Base-by-base conservation (phyloP, 306 rosid genomes). In the Sphenostylis stenocarpa region DNA sequence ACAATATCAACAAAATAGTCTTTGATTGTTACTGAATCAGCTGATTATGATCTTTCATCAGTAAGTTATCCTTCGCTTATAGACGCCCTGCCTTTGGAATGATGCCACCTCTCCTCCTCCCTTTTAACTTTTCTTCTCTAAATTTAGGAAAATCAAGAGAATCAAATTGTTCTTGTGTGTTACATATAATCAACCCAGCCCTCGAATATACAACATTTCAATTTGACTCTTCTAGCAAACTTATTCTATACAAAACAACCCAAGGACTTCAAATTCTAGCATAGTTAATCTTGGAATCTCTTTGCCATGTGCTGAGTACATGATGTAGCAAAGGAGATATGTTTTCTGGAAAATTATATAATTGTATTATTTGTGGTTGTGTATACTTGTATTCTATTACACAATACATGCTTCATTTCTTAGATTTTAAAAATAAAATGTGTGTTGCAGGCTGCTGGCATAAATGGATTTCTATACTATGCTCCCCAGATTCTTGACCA, bases 391-490 rank as follows among this genome's bases (percentile, higher is more conserved):
- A 56, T 56, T 56, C 36, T 23, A 24, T 23, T 23, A 11, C 34
- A 23, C 60, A 20, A 15, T 21, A 53, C 28, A 10, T 15, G 16
- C 1, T 55, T 60, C 28, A 43, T 24, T 44, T 23, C 12, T 21
- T 10, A 2, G 45, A 55, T 71, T 67, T 75, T 47, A 4, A 57
- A 64, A 56, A 1, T 21, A 21, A 39, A 60, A 52, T 68, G 4
- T 51, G 8, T 77, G n/a, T 65, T 80, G 77, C 82, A 91, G 97
- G 69, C 76, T 73, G 68, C 89, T 61, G 95, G 97, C 34, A 91
- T 89, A 83, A 88, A 88, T 71, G 91, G 95, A 23, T 79, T 91
- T 82, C 80, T 89, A 9, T 88, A 82, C 81, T 91, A 86, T 76
- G 81, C 91, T 48, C 95, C 97, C 4, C 89, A 89, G 56, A 80